Evolutionary conservation across 257 asterid genomes (phyloP).

Genomic region (Lithospermum erythrorhizon): DNA sequence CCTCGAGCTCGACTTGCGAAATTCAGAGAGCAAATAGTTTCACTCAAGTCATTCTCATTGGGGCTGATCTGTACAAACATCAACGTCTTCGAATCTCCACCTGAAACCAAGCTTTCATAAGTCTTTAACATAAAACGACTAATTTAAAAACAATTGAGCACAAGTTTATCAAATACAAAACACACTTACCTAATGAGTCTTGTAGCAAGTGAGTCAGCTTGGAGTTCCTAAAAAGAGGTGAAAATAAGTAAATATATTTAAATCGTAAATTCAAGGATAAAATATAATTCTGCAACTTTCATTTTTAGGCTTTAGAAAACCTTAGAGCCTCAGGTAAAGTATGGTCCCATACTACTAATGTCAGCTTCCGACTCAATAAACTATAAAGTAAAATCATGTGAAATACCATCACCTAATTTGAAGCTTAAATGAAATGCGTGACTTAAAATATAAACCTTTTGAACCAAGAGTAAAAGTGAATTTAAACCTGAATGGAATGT

Average conservation of each 20-base stretch:
- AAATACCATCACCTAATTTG: too few species aligned
- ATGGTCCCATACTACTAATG: too few species aligned
- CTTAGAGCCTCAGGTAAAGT: background rate
- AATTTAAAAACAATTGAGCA: background rate
- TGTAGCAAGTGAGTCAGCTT: slow-evolving; percentile 98
- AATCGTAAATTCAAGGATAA: background rate
- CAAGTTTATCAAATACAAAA: background rate
- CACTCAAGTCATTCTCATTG: slow-evolving; percentile 65
- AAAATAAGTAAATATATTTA: slow-evolving; percentile 12
- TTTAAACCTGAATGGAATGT: slow-evolving; percentile 74
- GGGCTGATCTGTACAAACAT: slow-evolving; percentile 99
- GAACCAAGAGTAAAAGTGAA: background rate
- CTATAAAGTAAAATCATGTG: too few species aligned
- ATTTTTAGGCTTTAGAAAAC: background rate
- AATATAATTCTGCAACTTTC: background rate
- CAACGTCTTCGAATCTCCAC: slow-evolving; percentile 90
- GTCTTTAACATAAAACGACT: background rate
- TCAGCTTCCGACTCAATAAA: too few species aligned
- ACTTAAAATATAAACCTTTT: too few species aligned
- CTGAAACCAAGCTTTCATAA: slow-evolving; percentile 21
- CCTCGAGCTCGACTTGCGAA: slow-evolving; percentile 97
- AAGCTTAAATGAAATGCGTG: too few species aligned
- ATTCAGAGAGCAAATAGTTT: slow-evolving; percentile 88
- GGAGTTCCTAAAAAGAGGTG: slow-evolving; percentile 54
- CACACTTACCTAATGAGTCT: slow-evolving; percentile 72